Conservation (phyloP, 768 basidiomycete genomes). For the Mycena kentingensis region DNA sequence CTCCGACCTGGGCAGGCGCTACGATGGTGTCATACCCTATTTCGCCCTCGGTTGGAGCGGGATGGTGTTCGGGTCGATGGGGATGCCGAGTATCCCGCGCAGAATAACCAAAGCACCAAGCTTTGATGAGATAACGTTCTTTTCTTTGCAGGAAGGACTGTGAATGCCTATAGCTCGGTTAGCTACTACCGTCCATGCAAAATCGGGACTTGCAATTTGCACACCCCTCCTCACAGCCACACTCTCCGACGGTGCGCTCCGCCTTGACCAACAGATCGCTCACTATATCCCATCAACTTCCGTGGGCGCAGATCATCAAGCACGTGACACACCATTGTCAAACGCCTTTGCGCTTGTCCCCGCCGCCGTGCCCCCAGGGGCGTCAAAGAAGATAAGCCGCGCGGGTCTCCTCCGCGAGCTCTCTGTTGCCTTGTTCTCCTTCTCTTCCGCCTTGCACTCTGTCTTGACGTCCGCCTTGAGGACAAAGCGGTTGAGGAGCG, state of each 20-base stretch:
- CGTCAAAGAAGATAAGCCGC: slow-evolving; percentile 66
- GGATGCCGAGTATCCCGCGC: slow-evolving; percentile 54
- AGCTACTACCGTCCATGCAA: not conserved
- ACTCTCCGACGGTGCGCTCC: slow-evolving; percentile 54
- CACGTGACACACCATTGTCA: slow-evolving; percentile 62
- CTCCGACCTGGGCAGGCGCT: slow-evolving; percentile 50
- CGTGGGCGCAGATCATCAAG: not conserved
- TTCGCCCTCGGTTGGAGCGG: slow-evolving; percentile 33
- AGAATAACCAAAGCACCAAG: slow-evolving; percentile 71
- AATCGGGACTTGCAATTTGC: slow-evolving; percentile 51
- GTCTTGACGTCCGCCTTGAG: slow-evolving; percentile 74
- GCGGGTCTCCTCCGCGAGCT: slow-evolving; percentile 69
- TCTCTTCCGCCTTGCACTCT: slow-evolving; percentile 81
- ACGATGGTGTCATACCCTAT: slow-evolving; percentile 53
- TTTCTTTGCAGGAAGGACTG: slow-evolving; percentile 65
- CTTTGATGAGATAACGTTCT: slow-evolving; percentile 75
- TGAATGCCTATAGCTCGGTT: slow-evolving; percentile 55
- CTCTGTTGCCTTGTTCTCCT: slow-evolving; percentile 60
- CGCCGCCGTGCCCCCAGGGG: slow-evolving; percentile 66
- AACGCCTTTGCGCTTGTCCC: slow-evolving; percentile 79
- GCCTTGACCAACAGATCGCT: slow-evolving; percentile 63
- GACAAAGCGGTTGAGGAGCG: slow-evolving; percentile 75
- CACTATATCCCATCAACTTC: slow-evolving; percentile 37
- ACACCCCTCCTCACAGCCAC: slow-evolving; percentile 73
- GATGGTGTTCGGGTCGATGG: slow-evolving; percentile 41